Evolutionary conservation across 2,329 filamentous ascomycete genomes (phyloP), one percentile per base, ranked within the genome.

Genomic region (Drechslerella stenobrocha): DNA sequence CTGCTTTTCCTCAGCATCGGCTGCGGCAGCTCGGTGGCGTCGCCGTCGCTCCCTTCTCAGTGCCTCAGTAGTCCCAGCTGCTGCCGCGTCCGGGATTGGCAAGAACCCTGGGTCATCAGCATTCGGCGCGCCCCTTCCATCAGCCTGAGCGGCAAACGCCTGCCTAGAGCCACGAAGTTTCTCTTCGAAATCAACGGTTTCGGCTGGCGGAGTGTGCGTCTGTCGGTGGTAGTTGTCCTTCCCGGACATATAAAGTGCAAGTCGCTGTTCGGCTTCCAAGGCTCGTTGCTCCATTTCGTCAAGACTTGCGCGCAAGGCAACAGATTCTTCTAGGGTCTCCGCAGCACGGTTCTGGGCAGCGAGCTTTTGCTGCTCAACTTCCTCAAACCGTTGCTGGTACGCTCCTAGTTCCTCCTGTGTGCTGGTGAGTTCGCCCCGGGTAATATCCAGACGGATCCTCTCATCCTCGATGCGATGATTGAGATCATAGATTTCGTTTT

Each of bases 131-230:
- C 6, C 11, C 15, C 18, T 22, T 18, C 11, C 18, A 5, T 42
- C 42, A 8, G 28, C 32, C 52, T 67, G 55, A 18, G 55, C 63
- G 18, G 34, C 55, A 18, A 55, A 66, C 1, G 42, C 61, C 34
- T 59, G 53, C 50, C 61, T 58, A 50, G 63, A 60, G 47, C 51
- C 63, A 28, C 55, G 63, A 26, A 67, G 55, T 52, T 67, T 60
- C 44, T 67, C 63, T 24, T 67, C 63, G 44, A 67, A 67, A 56
- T 67, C 63, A 24, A 60, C 50, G 37, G 63, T 67, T 67, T 67
- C 63, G 45, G 63, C 63, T 4, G 63, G 63, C 28, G 63, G 63
- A 5, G 63, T 67, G 24, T 50, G 63, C 15, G 63, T 67, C 32
- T 67, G 63, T 40, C 63, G 55, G 18, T 60, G 55, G 22, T 67